These are phyloP conservation scores for Citrullus mucosospermus DNA, from an alignment of 306 rosid genomes.

Conservation along the genomic window DNA sequence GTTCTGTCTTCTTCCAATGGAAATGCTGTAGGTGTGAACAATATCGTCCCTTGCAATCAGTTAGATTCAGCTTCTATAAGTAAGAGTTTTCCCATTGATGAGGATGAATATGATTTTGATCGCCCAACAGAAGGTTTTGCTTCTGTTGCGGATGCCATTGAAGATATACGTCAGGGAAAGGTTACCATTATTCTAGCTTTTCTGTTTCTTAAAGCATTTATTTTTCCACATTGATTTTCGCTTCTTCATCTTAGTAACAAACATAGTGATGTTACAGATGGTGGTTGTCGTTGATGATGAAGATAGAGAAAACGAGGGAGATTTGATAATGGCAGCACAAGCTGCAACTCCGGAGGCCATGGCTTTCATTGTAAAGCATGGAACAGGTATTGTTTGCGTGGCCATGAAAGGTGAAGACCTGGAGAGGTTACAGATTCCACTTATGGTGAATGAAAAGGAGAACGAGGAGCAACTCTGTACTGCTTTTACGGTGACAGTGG, in stretches of 20 bases:
- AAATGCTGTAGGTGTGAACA: slow-evolving; percentile 9
- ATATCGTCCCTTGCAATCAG: slow-evolving; percentile 11
- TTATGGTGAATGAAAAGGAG: slow-evolving; percentile 60
- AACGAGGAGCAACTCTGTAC: slow-evolving; percentile 63
- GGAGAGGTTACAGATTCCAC: slow-evolving; percentile 64
- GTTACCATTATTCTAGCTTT: slow-evolving; percentile 17
- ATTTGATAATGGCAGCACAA: slow-evolving; percentile 75
- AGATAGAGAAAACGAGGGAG: slow-evolving; percentile 87
- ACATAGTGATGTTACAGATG: slow-evolving; percentile 32
- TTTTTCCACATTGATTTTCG: background rate
- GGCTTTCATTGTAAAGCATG: slow-evolving; percentile 84
- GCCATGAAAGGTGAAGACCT: slow-evolving; percentile 71
- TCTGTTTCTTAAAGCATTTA: background rate
- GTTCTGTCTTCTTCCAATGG: slow-evolving; percentile 32
- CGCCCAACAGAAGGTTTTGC: slow-evolving; percentile 53
- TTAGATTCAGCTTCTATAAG: slow-evolving; percentile 16
- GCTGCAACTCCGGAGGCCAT: slow-evolving; percentile 74
- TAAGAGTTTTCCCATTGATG: slow-evolving; percentile 27
- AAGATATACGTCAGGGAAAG: slow-evolving; percentile 82
- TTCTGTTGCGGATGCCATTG: slow-evolving; percentile 64
- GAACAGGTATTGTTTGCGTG: slow-evolving; percentile 76
- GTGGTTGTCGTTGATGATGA: slow-evolving; percentile 79
- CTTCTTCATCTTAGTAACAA: background rate
- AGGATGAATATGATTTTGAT: slow-evolving; percentile 44
- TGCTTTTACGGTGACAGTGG: slow-evolving; percentile 80